These are phyloP conservation scores for Coemansia sp. DNA, from an alignment of 192 early-diverging fungal species.

Conservation along the genomic window DNA sequence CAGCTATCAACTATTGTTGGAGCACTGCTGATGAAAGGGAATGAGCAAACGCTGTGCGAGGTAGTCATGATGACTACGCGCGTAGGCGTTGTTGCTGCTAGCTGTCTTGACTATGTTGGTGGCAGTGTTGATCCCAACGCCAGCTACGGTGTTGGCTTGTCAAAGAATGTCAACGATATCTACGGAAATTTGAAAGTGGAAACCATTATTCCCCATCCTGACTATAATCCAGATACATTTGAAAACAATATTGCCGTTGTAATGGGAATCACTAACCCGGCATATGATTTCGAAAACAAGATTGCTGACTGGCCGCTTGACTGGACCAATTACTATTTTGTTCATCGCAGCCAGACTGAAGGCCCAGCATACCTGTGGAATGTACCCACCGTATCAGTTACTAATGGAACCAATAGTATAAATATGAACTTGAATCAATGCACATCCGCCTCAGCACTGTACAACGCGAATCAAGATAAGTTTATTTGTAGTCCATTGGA, in stretches of 20 bases:
- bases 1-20: constrained; percentile 2
- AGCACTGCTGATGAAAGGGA: constrained; percentile 18
- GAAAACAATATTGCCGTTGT: constrained; percentile 42
- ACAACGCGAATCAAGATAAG: constrained; percentile 9
- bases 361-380: background rate
- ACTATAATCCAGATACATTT: constrained; percentile 24
- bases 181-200: background rate
- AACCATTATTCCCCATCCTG: constrained; percentile 14
- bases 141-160: constrained; percentile 6
- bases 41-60: constrained; percentile 13
- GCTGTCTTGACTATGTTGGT: constrained; percentile 18
- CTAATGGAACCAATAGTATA: background rate
- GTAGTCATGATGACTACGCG: constrained; percentile 17
- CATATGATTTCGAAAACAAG: background rate
- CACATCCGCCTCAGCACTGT: constrained; percentile 1
- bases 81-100: constrained; percentile 25
- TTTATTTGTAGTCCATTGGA: constrained; percentile 21
- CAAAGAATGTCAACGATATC: background rate
- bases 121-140: background rate
- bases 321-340: constrained; percentile 11
- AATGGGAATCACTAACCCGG: background rate
- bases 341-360: constrained; percentile 11
- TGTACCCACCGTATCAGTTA: background rate
- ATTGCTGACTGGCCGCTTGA: constrained; percentile 19
- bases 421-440: constrained; percentile 2